Conservation (phyloP, 495 filamentous ascomycete species). For the Neurospora sp. region DNA sequence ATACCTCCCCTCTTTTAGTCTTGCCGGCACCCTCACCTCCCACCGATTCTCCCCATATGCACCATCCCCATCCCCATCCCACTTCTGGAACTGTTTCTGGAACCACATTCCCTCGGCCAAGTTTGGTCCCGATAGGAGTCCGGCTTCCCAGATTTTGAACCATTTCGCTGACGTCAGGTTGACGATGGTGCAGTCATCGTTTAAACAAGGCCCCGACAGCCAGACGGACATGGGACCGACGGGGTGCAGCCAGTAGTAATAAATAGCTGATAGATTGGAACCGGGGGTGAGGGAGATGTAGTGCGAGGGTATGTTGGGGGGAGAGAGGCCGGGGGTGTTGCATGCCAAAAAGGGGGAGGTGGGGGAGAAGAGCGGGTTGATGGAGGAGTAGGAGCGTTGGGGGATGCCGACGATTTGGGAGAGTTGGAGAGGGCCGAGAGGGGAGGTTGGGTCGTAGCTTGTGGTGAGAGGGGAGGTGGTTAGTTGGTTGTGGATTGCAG, state of each 20-base stretch:
- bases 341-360: conserved; percentile 28
- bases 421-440: conserved; percentile 20
- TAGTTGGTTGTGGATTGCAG: too few relatives aligned
- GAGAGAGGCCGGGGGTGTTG: conserved; percentile 32
- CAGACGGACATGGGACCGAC: conserved; percentile 42
- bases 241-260: conserved; percentile 44
- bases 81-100: conserved; percentile 38
- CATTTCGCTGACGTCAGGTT: neutral
- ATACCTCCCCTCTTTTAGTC: conserved; percentile 32
- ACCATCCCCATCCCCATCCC: conserved; percentile 20
- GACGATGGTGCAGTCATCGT: too few relatives aligned
- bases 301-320: conserved; percentile 10
- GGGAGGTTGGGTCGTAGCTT: conserved; percentile 32
- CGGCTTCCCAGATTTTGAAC: conserved; percentile 46
- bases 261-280: conserved; percentile 34
- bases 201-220: conserved; percentile 8
- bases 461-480: too few relatives aligned
- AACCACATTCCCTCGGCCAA: conserved; percentile 44
- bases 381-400: conserved; percentile 33
- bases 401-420: conserved; percentile 34
- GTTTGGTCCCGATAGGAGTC: conserved; percentile 33
- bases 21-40: conserved; percentile 17
- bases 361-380: conserved; percentile 35
- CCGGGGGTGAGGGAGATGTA: conserved; percentile 35
- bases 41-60: conserved; percentile 26